These are phyloP conservation scores for Globisporangium nunn DNA, from an alignment of 352 stramenopile species.

Conservation along the genomic window DNA sequence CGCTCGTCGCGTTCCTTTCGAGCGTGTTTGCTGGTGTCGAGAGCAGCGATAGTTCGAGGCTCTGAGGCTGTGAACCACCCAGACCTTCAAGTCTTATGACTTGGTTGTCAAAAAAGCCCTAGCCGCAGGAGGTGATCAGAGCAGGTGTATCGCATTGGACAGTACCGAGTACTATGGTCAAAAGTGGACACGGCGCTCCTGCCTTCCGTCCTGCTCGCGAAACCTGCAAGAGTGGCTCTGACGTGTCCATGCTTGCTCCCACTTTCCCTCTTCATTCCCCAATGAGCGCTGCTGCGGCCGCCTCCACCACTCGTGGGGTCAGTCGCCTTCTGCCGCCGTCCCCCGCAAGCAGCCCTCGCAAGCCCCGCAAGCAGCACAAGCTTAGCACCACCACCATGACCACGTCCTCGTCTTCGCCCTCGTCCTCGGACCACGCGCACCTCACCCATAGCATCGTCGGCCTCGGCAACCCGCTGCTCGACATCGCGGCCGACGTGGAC, in stretches of 20 bases:
- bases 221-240: not conserved
- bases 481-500: conserved; percentile 95
- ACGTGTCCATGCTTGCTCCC: not conserved
- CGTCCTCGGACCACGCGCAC: conserved; percentile 25
- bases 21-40: too few relatives aligned
- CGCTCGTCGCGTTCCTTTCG: too few relatives aligned
- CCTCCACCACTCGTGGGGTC: conserved; percentile 5
- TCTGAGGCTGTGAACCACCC: too few relatives aligned
- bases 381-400: conserved; percentile 9
- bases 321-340: conserved; percentile 14
- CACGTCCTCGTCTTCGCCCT: too few relatives aligned
- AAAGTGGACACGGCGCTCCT: not conserved
- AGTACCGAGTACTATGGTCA: too few relatives aligned
- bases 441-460: conserved; percentile 86
- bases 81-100: too few relatives aligned
- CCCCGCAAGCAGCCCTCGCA: conserved; percentile 8
- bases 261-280: not conserved
- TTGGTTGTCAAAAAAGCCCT: too few relatives aligned
- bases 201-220: too few relatives aligned
- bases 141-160: too few relatives aligned
- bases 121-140: too few relatives aligned
- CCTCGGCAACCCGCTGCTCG: conserved; percentile 98
- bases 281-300: not conserved
- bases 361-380: conserved; percentile 12
- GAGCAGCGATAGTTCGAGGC: too few relatives aligned